Base-by-base conservation (phyloP, 31 red algal species). In the Porphyra umbilicalis region DNA sequence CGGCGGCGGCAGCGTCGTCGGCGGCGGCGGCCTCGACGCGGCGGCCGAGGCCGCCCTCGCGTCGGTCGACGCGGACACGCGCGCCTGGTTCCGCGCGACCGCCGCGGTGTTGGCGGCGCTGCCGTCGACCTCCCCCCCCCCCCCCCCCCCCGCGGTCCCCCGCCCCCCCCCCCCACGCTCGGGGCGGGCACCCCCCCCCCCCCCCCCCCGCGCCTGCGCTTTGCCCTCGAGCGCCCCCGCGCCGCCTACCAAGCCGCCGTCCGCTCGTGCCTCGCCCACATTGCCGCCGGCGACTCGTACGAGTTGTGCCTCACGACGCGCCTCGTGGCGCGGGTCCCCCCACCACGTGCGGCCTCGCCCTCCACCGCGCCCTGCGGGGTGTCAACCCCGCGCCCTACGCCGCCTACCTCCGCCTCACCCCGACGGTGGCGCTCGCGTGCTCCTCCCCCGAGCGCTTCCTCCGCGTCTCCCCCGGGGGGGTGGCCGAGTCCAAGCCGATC, bases 281-380 rank as follows among this genome's bases (percentile, higher is more conserved):
- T 98, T 39, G 35, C 79, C 30, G 79, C 89, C 33, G 95, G 95
- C 40, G 95, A 98, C 57, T 88, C 89, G 20, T 98, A 98, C 46
- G 92, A 95, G 76, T 77, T 98, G n/a, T 98, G 96, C 83, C 83
- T 98, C 38, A 98, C 96, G 13, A 98, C 95, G 71, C 89, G 90
- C 9, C 77, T 97, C 35, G 80, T 84, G 32, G 85, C 91, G 1
- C 37, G 38, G 15, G 31, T 93, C 35, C 83, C 86, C 39, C 14
- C 25, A 81, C n/a, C 2, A 29, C 76, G 33, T 84, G 89, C 67
- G 83, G 90, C 18, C 75, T 98, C 32, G 75, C 78, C 20, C 36
- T 95, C 29, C 95, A 98, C 80, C 75, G 81, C n/a, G 76, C 76
- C 4, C 80, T 98, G 75, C 91, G 96, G 34, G 6, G 76, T 8